phyloP scores from a whole-genome alignment of 352 stramenopile species.

The Globisporangium orthogonon region DNA sequence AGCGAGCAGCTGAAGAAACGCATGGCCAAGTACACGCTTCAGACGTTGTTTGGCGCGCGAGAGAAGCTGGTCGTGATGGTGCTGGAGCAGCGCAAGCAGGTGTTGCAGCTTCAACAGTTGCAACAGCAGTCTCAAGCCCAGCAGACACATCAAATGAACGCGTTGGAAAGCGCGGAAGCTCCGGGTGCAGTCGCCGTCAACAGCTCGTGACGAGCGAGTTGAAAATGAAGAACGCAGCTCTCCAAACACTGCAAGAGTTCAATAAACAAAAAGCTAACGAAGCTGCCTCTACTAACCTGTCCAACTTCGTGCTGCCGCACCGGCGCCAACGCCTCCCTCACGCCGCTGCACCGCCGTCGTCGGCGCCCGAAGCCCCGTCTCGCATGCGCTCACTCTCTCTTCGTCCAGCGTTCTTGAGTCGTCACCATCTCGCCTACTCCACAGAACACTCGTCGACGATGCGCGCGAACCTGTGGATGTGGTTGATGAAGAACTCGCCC shows the following conservation, averaged over 20 bases:
- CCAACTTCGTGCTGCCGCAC: neutral
- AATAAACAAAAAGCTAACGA: constrained; percentile 13
- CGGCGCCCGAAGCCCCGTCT: neutral
- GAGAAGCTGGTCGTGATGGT: constrained; percentile 57
- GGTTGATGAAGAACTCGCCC: constrained; percentile 87
- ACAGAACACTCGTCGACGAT: constrained; percentile 80
- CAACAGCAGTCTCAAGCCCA: constrained; percentile 2
- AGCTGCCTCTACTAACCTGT: constrained; percentile 13
- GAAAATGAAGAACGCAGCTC: neutral
- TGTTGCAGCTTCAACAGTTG: constrained; percentile 9
- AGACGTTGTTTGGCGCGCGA: constrained; percentile 49
- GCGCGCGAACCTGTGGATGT: constrained; percentile 84
- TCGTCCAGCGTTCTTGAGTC: neutral
- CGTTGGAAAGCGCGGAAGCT: neutral
- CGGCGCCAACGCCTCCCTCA: neutral
- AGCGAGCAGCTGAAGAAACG: constrained; percentile 62
- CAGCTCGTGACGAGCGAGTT: constrained; percentile 7
- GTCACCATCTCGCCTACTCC: constrained; percentile 15
- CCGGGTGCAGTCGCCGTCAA: constrained; percentile 4
- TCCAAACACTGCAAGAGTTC: constrained; percentile 6
- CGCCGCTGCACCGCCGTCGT: neutral
- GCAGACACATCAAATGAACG: constrained; percentile 1
- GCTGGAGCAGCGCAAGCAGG: constrained; percentile 27
- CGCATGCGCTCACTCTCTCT: neutral
- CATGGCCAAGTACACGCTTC: constrained; percentile 74